Conservation (phyloP, 2,329 filamentous ascomycete species). For the Aspergillus tubingensis region DNA sequence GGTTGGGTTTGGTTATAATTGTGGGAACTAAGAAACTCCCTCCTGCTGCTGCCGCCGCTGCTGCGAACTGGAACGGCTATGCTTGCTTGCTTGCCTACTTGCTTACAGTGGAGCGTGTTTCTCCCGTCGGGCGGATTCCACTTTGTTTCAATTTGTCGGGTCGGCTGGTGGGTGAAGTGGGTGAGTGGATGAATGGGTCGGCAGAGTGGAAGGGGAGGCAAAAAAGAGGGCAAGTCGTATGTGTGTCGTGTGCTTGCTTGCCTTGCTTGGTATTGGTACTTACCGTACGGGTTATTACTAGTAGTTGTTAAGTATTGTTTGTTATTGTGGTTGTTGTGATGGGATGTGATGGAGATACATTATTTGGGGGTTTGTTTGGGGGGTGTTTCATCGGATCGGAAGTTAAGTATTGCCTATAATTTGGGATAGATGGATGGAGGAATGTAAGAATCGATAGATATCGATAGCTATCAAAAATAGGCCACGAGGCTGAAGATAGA, state of each 20-base stretch:
- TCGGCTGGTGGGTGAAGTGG: neutral
- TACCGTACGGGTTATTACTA: neutral
- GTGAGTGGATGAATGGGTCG: neutral
- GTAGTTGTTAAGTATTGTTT: no score
- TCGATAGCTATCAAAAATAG: neutral
- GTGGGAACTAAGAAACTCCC: no score
- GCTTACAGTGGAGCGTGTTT: neutral
- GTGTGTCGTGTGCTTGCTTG: neutral
- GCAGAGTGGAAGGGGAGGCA: neutral
- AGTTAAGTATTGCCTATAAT: neutral
- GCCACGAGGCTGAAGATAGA: conserved; percentile 3
- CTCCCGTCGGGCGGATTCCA: neutral
- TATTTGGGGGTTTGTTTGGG: neutral
- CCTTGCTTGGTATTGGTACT: neutral
- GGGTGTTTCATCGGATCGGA: neutral
- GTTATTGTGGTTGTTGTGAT: neutral
- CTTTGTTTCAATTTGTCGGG: neutral
- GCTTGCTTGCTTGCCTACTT: neutral
- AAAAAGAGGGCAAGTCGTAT: neutral
- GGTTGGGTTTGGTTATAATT: no score
- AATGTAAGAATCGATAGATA: neutral
- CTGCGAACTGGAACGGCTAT: neutral
- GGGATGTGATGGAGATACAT: neutral
- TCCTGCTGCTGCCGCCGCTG: neutral
- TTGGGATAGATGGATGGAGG: neutral